Percentiles rank a stretch among this genome's conserved stretches.
phyloP scores from a whole-genome alignment of 2,329 filamentous ascomycete genomes.

The Stachybotrys chartarum region DNA sequence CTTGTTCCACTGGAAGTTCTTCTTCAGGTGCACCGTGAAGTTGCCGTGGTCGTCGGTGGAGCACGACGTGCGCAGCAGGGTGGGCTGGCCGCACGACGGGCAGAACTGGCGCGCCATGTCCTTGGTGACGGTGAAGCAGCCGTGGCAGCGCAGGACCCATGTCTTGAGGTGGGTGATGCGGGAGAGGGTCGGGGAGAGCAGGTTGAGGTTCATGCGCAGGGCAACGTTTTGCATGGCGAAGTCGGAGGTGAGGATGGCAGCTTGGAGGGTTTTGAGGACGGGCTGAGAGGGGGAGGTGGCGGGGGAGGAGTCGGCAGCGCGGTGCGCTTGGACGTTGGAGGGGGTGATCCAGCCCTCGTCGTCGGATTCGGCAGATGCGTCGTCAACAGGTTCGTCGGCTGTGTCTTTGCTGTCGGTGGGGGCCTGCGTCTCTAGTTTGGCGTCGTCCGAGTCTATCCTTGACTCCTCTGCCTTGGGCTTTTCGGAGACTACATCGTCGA shows the following conservation, averaged over 20 bases:
- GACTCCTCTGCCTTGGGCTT: conserved; percentile 3
- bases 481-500: not conserved
- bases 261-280: conserved; percentile 64
- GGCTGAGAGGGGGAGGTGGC: conserved; percentile 36
- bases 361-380: conserved; percentile 37
- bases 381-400: conserved; percentile 8
- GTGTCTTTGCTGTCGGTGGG: conserved; percentile 5
- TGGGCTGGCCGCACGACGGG: conserved; percentile 79
- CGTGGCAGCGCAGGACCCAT: conserved; percentile 88
- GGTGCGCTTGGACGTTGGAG: conserved; percentile 79
- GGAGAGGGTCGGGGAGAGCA: conserved; percentile 71
- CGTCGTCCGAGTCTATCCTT: not conserved
- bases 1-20: conserved; percentile 94
- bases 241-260: conserved; percentile 89
- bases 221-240: conserved; percentile 98
- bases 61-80: conserved; percentile 78
- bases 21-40: conserved; percentile 82
- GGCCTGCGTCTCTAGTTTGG: conserved; percentile 4
- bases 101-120: conserved; percentile 91
- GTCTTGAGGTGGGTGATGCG: conserved; percentile 81
- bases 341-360: conserved; percentile 88
- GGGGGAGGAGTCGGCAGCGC: conserved; percentile 54
- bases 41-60: conserved; percentile 73
- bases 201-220: conserved; percentile 87
- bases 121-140: conserved; percentile 78